A percentile compares a stretch with the other conserved stretches of the same genome.
Conservation (phyloP, 2,329 filamentous ascomycete genomes). For the Microdochium trichocladiopsis region DNA sequence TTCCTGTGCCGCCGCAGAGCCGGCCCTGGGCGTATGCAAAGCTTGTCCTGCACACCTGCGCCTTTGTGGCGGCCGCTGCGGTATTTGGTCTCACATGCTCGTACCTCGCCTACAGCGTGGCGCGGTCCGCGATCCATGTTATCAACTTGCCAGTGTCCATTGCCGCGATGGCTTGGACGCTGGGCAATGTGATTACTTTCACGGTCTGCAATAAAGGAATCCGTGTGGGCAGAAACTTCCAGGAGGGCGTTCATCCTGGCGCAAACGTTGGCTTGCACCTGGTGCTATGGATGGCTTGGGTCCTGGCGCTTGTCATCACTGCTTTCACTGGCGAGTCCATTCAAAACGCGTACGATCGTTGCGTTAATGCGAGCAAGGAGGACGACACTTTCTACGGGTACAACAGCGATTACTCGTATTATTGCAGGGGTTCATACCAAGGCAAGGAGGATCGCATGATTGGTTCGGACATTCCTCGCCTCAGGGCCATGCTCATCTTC, state of each 20-base stretch:
- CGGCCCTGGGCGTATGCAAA: slow-evolving; percentile 13
- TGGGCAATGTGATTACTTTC: slow-evolving; percentile 19
- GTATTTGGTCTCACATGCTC: slow-evolving; percentile 14
- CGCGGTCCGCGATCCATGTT: not conserved
- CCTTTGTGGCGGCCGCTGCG: slow-evolving; percentile 12
- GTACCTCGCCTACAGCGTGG: slow-evolving; percentile 7
- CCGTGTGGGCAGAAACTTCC: not conserved
- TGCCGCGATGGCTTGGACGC: slow-evolving; percentile 17
- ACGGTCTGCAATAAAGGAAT: slow-evolving; percentile 16
- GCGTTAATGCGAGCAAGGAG: slow-evolving; percentile 1
- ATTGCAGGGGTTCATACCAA: slow-evolving; percentile 10
- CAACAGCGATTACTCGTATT: not conserved
- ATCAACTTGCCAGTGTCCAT: slow-evolving; percentile 14
- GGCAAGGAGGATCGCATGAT: slow-evolving; percentile 2
- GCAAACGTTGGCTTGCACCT: slow-evolving; percentile 20
- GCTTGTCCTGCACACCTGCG: slow-evolving; percentile 13
- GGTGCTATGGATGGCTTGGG: slow-evolving; percentile 16
- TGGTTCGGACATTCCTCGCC: slow-evolving; percentile 26
- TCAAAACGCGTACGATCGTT: not conserved
- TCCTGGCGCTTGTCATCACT: slow-evolving; percentile 12
- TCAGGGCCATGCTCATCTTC: slow-evolving; percentile 56
- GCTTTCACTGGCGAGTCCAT: slow-evolving; percentile 2
- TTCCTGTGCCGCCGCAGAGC: slow-evolving; percentile 11
- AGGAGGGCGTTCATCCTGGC: slow-evolving; percentile 12
- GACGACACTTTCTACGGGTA: slow-evolving; percentile 3